These are phyloP conservation scores for Phytophthora megakarya DNA, from an alignment of 352 stramenopile species.

Conservation along the genomic window DNA sequence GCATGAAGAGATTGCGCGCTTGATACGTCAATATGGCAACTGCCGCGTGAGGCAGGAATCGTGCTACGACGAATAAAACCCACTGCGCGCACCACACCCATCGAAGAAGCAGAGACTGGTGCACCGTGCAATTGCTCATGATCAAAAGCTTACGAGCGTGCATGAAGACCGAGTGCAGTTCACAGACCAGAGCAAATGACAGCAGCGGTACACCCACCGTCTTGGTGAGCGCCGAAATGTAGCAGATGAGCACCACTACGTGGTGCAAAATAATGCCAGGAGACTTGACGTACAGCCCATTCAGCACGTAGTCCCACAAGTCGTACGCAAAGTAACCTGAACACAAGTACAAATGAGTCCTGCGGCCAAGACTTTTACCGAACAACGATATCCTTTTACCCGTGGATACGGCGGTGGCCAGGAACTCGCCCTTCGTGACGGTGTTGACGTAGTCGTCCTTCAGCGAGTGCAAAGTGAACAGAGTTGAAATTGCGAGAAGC, in stretches of 20 bases:
- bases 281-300: slow-evolving; percentile 74
- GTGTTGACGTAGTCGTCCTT: slow-evolving; percentile 46
- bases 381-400: slow-evolving; percentile 30
- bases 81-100: slow-evolving; percentile 68
- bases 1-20: slow-evolving; percentile 42
- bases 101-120: slow-evolving; percentile 34
- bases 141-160: slow-evolving; percentile 74
- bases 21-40: slow-evolving; percentile 59
- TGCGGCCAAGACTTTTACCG: not conserved
- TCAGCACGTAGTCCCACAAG: slow-evolving; percentile 77
- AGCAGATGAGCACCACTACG: slow-evolving; percentile 81
- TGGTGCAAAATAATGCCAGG: slow-evolving; percentile 75
- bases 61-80: slow-evolving; percentile 48
- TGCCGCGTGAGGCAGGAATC: slow-evolving; percentile 48
- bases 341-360: slow-evolving; percentile 5
- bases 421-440: slow-evolving; percentile 40
- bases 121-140: slow-evolving; percentile 59
- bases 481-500: slow-evolving; percentile 51
- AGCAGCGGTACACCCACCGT: slow-evolving; percentile 74
- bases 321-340: slow-evolving; percentile 83
- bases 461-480: slow-evolving; percentile 62
- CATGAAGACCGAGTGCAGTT: slow-evolving; percentile 83
- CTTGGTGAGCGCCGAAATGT: slow-evolving; percentile 77
- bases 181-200: slow-evolving; percentile 70
- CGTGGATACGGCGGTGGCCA: slow-evolving; percentile 71